These are phyloP conservation scores for Mycena albidolilacea DNA, from an alignment of 768 basidiomycete species.

Conservation along the genomic window DNA sequence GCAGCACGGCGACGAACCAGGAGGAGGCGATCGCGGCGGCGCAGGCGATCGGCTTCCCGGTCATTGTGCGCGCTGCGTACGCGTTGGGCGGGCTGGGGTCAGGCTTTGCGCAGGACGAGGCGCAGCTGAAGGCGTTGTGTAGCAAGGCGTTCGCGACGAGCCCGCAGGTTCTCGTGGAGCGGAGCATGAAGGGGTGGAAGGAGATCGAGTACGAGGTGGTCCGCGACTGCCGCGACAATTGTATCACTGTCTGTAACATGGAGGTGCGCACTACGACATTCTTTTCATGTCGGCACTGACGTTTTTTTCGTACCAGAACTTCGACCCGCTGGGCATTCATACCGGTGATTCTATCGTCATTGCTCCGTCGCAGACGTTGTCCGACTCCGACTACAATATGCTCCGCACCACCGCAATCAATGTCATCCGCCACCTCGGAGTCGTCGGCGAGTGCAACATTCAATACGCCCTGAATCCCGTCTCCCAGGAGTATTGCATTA, in stretches of 20 bases:
- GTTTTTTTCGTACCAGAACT: slow-evolving; percentile 76
- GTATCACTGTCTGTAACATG: slow-evolving; percentile 99
- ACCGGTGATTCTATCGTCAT: slow-evolving; percentile 99
- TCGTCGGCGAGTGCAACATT: slow-evolving; percentile 98
- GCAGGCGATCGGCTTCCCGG: slow-evolving; percentile 89
- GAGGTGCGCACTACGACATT: slow-evolving; percentile 76
- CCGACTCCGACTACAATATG: slow-evolving; percentile 99
- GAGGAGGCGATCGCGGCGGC: slow-evolving; percentile 92
- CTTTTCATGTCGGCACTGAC: slow-evolving; percentile 9
- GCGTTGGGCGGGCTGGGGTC: slow-evolving; percentile 96
- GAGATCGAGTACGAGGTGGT: slow-evolving; percentile 99
- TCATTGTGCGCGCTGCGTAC: slow-evolving; percentile 97
- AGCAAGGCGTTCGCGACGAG: slow-evolving; percentile 97
- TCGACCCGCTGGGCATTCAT: slow-evolving; percentile 98
- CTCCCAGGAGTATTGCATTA: slow-evolving; percentile 98
- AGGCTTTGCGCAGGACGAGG: slow-evolving; percentile 96
- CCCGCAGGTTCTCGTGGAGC: slow-evolving; percentile 98
- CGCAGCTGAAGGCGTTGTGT: slow-evolving; percentile 90
- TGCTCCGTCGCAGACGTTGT: slow-evolving; percentile 97
- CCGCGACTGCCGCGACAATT: slow-evolving; percentile 97
- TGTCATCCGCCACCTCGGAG: slow-evolving; percentile 98
- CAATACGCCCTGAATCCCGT: slow-evolving; percentile 97
- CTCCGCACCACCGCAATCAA: slow-evolving; percentile 98
- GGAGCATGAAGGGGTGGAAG: slow-evolving; percentile 99
- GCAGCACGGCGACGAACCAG: slow-evolving; percentile 86